Evolutionary conservation across 345 rosid species (phyloP), one percentile per base, ranked within the genome.

Genomic region (Moringa oleifera): DNA sequence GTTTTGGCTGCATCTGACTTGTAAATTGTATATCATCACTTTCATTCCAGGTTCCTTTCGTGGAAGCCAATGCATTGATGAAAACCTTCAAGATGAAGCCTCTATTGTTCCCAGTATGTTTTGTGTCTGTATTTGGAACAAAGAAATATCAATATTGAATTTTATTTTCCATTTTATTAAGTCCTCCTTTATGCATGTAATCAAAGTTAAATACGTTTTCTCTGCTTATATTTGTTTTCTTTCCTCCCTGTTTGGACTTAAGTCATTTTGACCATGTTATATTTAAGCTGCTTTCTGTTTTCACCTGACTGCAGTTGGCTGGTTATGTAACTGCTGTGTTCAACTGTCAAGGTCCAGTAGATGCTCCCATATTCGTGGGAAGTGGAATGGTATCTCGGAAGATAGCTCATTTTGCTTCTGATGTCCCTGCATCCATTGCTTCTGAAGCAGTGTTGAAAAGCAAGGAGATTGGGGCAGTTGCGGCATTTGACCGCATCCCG

Each of bases 401-500:
- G 83, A 79, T 87, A 64, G 80, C 94, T 64, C 71, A 79, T 72
- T 70, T 89, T 49, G 68, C 79, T 75, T 71, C 82, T 56, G 90
- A 86, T 33, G 74, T 72, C 65, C 94, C 91, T 71, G 60, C 79
- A 74, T 83, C 94, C 56, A 64, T 81, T 80, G 98, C 98, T 25
- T 84, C 79, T 71, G 94, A 93, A 68, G 90, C 90, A 64, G 75
- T 93, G 85, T 68, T 86, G 79, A 90, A 86, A 79, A 85, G 76
- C 85, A 93, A 90, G 71, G 98, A 93, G 70, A 88, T 88, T 69
- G 98, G 98, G 68, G 98, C 96, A 54, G 93, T 93, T 78, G 98
- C 97, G 55, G 98, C 98, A 64, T 85, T 93, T 84, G 98, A 93
- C 73, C 93, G 91, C 53, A 80, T 93, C 76, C 98, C 98, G 58